Base-by-base conservation (phyloP, 306 rosid species). In the Spatholobus suberectus region DNA sequence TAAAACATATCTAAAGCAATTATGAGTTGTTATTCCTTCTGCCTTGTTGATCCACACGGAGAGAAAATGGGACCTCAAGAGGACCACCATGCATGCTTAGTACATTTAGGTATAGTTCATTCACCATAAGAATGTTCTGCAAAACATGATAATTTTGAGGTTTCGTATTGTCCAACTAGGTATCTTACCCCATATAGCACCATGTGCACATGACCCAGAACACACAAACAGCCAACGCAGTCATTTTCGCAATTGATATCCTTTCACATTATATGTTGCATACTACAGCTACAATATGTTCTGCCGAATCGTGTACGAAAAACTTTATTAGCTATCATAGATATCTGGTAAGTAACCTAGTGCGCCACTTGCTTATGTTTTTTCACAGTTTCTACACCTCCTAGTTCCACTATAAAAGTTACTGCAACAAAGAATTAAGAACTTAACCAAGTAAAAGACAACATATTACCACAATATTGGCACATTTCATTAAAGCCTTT, bases 161-260 rank as follows among this genome's bases (percentile, higher is more conserved):
- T 20, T 73, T 62, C n/a, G 8, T 32, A 29, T 40, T 72, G n/a
- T 52, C 52, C 80, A 51, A 38, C 67, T 29, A 29, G 9, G 63
- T 37, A 51, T 43, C 38, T 29, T 57, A 71, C 71, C 21, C 21
- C 75, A 65, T 9, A 21, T 44, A 72, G 24, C 34, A 55, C 74
- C 84, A 73, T 32, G 62, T 65, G 84, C 87, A 52, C 57, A 63
- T 63, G 80, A 70, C 54, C 86, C 76, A 78, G 62, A 38, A 72
- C 54, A 78, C 47, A 32, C 55, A 52, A 65, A 24, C 61, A 15
- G 71, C 75, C 83, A 86, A 73, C n/a, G 52, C 71, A 73, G 70
- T 86, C 76, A 73, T 78, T 72, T 73, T 86, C 81, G 26, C 20
- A 27, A 75, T 59, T 20, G 71, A 85, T 76, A 70, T 85, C 32